Conservation (phyloP, 2,329 filamentous ascomycete genomes). For the Saccharata proteae region DNA sequence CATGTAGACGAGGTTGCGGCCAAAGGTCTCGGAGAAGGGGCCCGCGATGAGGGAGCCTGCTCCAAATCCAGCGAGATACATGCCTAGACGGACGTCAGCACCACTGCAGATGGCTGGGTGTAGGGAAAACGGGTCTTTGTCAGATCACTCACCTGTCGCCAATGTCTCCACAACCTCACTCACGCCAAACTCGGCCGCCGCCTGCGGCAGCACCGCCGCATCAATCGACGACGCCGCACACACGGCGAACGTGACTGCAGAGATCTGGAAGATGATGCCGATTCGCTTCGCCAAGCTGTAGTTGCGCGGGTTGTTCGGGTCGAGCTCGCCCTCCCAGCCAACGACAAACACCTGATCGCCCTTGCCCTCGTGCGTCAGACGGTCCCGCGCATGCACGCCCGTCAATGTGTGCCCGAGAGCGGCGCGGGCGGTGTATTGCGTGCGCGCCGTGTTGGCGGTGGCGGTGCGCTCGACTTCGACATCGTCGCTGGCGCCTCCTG, state of each 20-base stretch:
- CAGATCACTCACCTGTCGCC: slow-evolving; percentile 27
- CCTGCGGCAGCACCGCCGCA: slow-evolving; percentile 34
- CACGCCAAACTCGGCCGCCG: slow-evolving; percentile 35
- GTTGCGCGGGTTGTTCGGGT: slow-evolving; percentile 26
- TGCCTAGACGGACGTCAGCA: slow-evolving; percentile 6
- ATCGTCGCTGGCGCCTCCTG: slow-evolving; percentile 11
- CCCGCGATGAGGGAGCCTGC: slow-evolving; percentile 36
- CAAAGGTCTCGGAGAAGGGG: slow-evolving; percentile 17
- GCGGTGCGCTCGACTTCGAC: slow-evolving; percentile 12
- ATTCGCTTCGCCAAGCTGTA: slow-evolving; percentile 20
- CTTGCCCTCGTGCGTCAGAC: slow-evolving; percentile 23
- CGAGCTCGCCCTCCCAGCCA: slow-evolving; percentile 22
- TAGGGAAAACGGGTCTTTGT: slow-evolving; percentile 7
- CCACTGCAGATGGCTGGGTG: not conserved
- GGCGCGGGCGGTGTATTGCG: slow-evolving; percentile 18
- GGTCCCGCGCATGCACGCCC: slow-evolving; percentile 24
- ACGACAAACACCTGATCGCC: slow-evolving; percentile 27
- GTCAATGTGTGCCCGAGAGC: slow-evolving; percentile 23
- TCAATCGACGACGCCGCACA: slow-evolving; percentile 41
- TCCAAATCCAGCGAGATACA: slow-evolving; percentile 31
- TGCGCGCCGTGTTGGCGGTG: slow-evolving; percentile 16
- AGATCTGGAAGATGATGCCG: slow-evolving; percentile 21
- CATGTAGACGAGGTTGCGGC: slow-evolving; percentile 35
- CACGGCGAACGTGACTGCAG: slow-evolving; percentile 35
- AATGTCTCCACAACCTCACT: slow-evolving; percentile 39